Percentiles rank a stretch among this genome's conserved stretches.
Evolutionary conservation across 2,329 filamentous ascomycete genomes (phyloP).

Genomic region (Tympanopsis confertula): DNA sequence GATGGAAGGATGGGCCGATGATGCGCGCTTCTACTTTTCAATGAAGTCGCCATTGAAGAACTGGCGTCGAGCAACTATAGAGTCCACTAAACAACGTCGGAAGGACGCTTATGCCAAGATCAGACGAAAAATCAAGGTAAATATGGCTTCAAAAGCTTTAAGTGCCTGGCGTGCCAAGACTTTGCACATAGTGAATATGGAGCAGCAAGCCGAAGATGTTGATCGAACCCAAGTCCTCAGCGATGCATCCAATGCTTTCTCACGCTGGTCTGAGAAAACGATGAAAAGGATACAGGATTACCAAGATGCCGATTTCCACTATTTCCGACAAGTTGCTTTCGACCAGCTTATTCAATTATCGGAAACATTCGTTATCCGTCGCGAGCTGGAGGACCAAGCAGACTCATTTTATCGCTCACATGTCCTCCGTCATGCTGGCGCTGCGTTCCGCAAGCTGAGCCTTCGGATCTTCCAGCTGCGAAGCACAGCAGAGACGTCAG

Average conservation of each 20-base stretch:
- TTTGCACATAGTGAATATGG: slow-evolving; percentile 17
- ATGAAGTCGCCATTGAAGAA: slow-evolving; percentile 31
- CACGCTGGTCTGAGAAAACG: slow-evolving; percentile 27
- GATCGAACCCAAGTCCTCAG: slow-evolving; percentile 18
- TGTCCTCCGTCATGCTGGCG: slow-evolving; percentile 29
- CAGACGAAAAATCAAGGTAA: slow-evolving; percentile 38
- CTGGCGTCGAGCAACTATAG: slow-evolving; percentile 35
- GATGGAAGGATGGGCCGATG: slow-evolving; percentile 37
- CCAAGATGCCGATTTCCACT: slow-evolving; percentile 22
- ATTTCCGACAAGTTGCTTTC: slow-evolving; percentile 21
- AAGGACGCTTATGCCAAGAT: slow-evolving; percentile 42
- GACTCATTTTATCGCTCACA: slow-evolving; percentile 29
- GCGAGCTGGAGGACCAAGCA: slow-evolving; percentile 28
- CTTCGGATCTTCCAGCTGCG: slow-evolving; percentile 42
- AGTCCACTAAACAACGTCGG: slow-evolving; percentile 36
- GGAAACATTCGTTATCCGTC: slow-evolving; percentile 16
- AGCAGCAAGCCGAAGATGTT: slow-evolving; percentile 22
- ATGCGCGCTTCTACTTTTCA: slow-evolving; percentile 43
- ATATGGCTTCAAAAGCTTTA: slow-evolving; percentile 31
- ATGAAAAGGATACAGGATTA: slow-evolving; percentile 17
- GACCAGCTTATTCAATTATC: slow-evolving; percentile 22
- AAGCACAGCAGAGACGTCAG: slow-evolving; percentile 34
- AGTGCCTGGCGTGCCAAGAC: slow-evolving; percentile 21
- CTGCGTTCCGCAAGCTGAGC: slow-evolving; percentile 40
- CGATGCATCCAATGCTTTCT: slow-evolving; percentile 20